Percentiles rank a stretch among this genome's conserved stretches.
Conservation (phyloP, 1,139 yeast species). For the Protomyces lactucae-debilis region DNA sequence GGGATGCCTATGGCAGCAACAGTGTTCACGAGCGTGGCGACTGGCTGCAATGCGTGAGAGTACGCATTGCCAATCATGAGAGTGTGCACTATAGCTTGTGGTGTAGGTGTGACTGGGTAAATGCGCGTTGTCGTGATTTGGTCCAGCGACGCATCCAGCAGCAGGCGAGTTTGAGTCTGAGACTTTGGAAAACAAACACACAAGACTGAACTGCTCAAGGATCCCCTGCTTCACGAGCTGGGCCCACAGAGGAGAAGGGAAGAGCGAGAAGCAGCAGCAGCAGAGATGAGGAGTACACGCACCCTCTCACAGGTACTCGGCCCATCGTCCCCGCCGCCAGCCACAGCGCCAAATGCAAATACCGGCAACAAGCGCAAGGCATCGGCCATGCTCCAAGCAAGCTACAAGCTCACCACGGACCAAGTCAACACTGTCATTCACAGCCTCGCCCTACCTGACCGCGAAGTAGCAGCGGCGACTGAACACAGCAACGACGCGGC, state of each 20-base stretch:
- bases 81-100: too few species aligned
- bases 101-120: background rate
- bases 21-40: background rate
- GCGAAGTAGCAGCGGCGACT: slow-evolving; percentile 44
- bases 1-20: background rate
- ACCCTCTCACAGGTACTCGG: background rate
- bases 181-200: too few species aligned
- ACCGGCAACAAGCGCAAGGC: background rate
- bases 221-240: too few species aligned
- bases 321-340: background rate
- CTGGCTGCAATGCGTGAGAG: background rate
- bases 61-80: background rate
- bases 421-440: slow-evolving; percentile 38
- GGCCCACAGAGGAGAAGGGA: too few species aligned
- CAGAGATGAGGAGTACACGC: background rate
- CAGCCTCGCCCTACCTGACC: slow-evolving; percentile 34
- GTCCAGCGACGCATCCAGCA: too few species aligned
- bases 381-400: background rate
- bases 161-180: too few species aligned
- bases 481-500: slow-evolving; percentile 57
- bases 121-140: background rate
- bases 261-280: background rate
- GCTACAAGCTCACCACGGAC: slow-evolving; percentile 7
- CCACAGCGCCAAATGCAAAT: background rate
- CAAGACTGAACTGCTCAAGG: too few species aligned